phyloP scores from a whole-genome alignment of 371 early-diverging fungal genomes.

The Nematocida homosporus region DNA sequence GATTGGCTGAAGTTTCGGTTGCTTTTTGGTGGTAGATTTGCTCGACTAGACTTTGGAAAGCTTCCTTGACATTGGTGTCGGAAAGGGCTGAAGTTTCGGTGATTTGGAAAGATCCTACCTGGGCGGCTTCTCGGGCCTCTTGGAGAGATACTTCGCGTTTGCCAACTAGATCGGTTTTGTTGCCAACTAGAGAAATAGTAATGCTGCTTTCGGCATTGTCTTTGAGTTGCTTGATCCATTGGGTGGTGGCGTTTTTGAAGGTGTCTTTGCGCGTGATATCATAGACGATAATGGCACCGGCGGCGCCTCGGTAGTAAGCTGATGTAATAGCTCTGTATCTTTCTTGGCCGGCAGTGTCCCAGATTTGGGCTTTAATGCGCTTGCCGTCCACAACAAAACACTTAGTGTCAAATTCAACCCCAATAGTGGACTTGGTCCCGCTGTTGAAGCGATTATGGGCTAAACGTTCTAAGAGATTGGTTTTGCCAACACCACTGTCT shows the following conservation, averaged over 20 bases:
- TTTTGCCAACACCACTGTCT: slow-evolving; percentile 98
- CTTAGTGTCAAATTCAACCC: slow-evolving; percentile 93
- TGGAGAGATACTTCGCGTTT: slow-evolving; percentile 87
- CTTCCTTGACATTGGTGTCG: slow-evolving; percentile 79
- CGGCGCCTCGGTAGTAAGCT: slow-evolving; percentile 95
- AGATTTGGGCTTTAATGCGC: slow-evolving; percentile 97
- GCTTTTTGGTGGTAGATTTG: slow-evolving; percentile 70
- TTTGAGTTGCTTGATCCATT: slow-evolving; percentile 94
- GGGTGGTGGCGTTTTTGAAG: slow-evolving; percentile 79
- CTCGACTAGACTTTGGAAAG: slow-evolving; percentile 79
- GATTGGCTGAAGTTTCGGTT: not conserved
- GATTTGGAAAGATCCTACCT: slow-evolving; percentile 74
- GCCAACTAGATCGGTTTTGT: slow-evolving; percentile 94
- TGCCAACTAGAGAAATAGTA: slow-evolving; percentile 95
- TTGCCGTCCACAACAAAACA: slow-evolving; percentile 87
- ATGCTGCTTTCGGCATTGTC: slow-evolving; percentile 93
- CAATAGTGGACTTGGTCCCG: slow-evolving; percentile 95
- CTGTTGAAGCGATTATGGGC: slow-evolving; percentile 91
- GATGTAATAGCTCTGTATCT: slow-evolving; percentile 69
- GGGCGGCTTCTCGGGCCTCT: slow-evolving; percentile 87
- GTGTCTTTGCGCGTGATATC: slow-evolving; percentile 91
- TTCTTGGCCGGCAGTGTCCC: slow-evolving; percentile 81
- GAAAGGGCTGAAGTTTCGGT: slow-evolving; percentile 84
- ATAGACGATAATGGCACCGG: slow-evolving; percentile 93
- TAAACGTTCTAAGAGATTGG: slow-evolving; percentile 91